Conservation (phyloP, 768 basidiomycete genomes). For the Podaxis carcinomalis region DNA sequence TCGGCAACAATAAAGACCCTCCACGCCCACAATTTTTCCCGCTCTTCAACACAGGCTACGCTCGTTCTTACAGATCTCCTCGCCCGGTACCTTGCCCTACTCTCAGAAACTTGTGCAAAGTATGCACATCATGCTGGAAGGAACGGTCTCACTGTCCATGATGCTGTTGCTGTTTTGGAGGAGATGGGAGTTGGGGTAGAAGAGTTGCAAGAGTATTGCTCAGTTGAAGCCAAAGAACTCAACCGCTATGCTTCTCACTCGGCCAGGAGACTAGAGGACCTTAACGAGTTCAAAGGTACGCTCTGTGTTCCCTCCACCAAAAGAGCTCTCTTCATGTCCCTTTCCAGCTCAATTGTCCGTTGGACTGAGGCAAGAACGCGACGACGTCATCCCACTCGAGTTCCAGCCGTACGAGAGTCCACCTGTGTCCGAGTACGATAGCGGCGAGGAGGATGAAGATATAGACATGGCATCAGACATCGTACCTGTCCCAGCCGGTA, state of each 20-base stretch:
- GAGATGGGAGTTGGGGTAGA: conserved; percentile 70
- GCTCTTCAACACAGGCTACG: conserved; percentile 70
- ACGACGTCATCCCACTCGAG: conserved; percentile 51
- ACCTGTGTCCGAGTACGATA: conserved; percentile 27
- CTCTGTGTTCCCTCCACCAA: conserved; percentile 21
- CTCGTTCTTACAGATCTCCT: conserved; percentile 71
- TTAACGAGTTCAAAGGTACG: conserved; percentile 70
- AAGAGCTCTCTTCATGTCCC: conserved; percentile 20
- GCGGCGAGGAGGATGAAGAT: conserved; percentile 26
- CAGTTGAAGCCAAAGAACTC: conserved; percentile 66
- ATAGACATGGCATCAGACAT: conserved; percentile 14
- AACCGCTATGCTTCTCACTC: conserved; percentile 64
- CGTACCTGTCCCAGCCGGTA: conserved; percentile 19
- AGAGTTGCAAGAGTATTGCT: conserved; percentile 64
- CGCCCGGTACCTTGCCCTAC: conserved; percentile 64
- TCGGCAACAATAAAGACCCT: conserved; percentile 64
- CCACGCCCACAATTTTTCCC: conserved; percentile 74
- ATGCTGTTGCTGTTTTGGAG: conserved; percentile 63
- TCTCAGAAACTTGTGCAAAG: conserved; percentile 63
- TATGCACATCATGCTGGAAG: conserved; percentile 78
- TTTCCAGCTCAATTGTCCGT: conserved; percentile 54
- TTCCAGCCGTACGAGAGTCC: conserved; percentile 36
- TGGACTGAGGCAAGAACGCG: conserved; percentile 50
- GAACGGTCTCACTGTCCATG: conserved; percentile 47
- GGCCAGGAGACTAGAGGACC: conserved; percentile 62